Base-by-base conservation (phyloP, 768 basidiomycete genomes). In the Lentinus brumalis region DNA sequence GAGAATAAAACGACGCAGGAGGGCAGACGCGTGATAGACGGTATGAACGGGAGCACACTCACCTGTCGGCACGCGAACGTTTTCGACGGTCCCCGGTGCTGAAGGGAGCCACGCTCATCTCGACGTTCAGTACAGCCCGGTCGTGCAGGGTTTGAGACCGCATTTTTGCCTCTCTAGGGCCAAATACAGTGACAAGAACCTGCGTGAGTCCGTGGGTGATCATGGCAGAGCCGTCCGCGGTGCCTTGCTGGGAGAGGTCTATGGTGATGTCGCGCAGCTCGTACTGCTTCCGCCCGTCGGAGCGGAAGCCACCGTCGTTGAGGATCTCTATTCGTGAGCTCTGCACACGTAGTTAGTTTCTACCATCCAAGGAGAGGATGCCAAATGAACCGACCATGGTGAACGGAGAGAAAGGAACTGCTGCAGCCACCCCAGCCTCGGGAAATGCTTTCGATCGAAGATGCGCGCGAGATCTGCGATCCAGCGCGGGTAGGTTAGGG, bases 201-300 rank as follows among this genome's bases (percentile, higher is more conserved):
- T 91, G 86, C 0, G 97, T 98, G 35, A 98, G 82, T 2, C 97
- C 97, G 72, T 98, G 96, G 3, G 86, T 83, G 65, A 96, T 83
- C 11, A 81, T 79, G 1, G 93, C 91, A 26, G 89, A 89, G 38
- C 96, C 96, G 67, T 98, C 95, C 41, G 95, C 91, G 42, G 81
- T 78, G 50, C 87, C 86, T 67, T 87, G 85, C 45, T 87, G 83
- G 4, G 87, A 80, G 50, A 97, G 85, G 70, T 90, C 85, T 74
- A 97, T 91, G 50, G 80, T 77, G 61, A 96, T 83, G 61, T 88
- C 86, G 53, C 96, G 87, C 35, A 98, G 80, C 72, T 98, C 96
- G 75, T 88, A 92, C 60, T 96, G 95, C n/a, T 89, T 81, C 49
- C 96, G 84, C 47, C 92, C 93, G 74, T 98, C 96, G 30, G 94